Base-by-base conservation (phyloP, 257 asterid species). In the Penstemon barbatus region DNA sequence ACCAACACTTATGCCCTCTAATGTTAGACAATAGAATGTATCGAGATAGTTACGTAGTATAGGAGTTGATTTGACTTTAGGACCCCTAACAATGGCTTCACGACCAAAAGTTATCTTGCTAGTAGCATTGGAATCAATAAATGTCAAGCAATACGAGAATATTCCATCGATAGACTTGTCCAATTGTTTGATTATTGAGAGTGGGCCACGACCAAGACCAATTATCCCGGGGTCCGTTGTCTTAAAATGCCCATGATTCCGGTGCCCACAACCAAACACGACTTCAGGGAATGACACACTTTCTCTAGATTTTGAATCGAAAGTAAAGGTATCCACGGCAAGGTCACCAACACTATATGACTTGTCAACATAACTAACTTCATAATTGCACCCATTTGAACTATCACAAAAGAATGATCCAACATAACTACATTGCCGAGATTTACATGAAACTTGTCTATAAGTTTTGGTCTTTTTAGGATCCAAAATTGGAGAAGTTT, bases 191-290 rank as follows among this genome's bases (percentile, higher is more conserved):
- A 85, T 43, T 1, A 87, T 78, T 0, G 91, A 87, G 0, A 83
- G 5, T 0, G 74, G 5, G 3, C 91, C 89, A 0, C 81, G 85
- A 3, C 89, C 86, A 2, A 85, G 84, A 2, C 95, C 91, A 1
- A 87, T 39, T 5, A 87, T 79, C 2, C 95, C 95, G 0, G 91
- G 66, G 2, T 50, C 67, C 0, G n/a, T 10, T 0, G 3, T 67
- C 7, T 63, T 41, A 57, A 85, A 81, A n/a, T n/a, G n/a, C n/a
- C n/a, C n/a, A n/a, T 0, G 75, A 53, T 77, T 80, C 0, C 68
- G 39, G 38, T 79, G 80, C 2, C 88, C 91, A 19, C 89, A 85
- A 5, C 95, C 95, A 36, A 87, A 85, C 19, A 51, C 68, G 9
- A 77, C 76, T 3, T 73, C 55, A 33, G 85, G 87, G 1, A 84